phyloP scores from a whole-genome alignment of 306 rosid genomes.

The Arachis stenosperma region DNA sequence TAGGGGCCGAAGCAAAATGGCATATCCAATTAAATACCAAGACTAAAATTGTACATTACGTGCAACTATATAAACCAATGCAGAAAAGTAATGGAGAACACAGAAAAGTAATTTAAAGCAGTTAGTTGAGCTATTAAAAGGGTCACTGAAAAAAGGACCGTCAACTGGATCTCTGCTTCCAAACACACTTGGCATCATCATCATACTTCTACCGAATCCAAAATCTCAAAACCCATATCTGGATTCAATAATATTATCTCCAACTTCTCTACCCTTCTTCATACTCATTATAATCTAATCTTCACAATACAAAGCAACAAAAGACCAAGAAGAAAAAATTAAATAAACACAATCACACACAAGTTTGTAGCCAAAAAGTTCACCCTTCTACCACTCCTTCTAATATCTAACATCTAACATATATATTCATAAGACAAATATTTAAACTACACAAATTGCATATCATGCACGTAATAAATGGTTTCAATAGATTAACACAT shows the following conservation, averaged over 20 bases:
- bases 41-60: too few species aligned
- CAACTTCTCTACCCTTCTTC: slow-evolving; percentile 58
- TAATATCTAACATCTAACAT: neutral
- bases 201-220: slow-evolving; percentile 31
- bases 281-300: slow-evolving; percentile 41
- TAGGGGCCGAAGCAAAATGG: neutral
- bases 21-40: neutral
- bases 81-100: too few species aligned
- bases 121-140: slow-evolving; percentile 36
- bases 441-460: neutral
- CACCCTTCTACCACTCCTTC: neutral
- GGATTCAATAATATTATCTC: slow-evolving; percentile 41
- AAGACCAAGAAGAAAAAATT: neutral
- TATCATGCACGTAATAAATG: neutral
- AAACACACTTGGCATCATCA: slow-evolving; percentile 54
- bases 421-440: neutral
- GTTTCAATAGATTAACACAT: neutral
- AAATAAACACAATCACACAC: neutral
- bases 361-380: neutral
- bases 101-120: too few species aligned
- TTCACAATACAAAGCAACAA: slow-evolving; percentile 10
- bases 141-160: slow-evolving; percentile 75
- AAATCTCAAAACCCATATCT: slow-evolving; percentile 31
- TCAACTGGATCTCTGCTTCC: slow-evolving; percentile 80
- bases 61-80: too few species aligned